phyloP scores from a whole-genome alignment of 2,329 filamentous ascomycete species.

The Stagonosporopsis cucurbitacearum region DNA sequence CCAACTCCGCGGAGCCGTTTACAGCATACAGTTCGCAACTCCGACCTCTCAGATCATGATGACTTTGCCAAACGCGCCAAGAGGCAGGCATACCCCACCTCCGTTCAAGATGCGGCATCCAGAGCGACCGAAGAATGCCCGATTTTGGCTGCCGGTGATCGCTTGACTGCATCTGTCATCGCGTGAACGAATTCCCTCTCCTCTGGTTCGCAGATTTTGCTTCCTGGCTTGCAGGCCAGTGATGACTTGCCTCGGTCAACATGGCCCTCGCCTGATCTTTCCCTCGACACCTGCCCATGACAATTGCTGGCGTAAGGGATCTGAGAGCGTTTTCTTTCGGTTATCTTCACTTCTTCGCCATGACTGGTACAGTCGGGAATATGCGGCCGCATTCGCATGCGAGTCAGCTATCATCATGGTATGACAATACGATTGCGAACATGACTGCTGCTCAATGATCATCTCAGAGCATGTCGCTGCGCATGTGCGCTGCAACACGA shows the following conservation, averaged over 20 bases:
- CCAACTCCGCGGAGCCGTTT: conserved; percentile 9
- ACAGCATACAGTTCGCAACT: conserved; percentile 3
- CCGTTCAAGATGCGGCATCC: conserved; percentile 13
- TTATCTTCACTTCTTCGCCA: conserved; percentile 16
- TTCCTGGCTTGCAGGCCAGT: conserved; percentile 19
- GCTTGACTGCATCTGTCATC: conserved; percentile 28
- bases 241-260: conserved; percentile 23
- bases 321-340: conserved; percentile 14
- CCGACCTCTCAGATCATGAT: conserved; percentile 19
- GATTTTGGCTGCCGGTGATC: conserved; percentile 32
- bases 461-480: not conserved
- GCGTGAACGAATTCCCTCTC: conserved; percentile 17
- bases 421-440: not conserved
- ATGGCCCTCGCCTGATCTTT: conserved; percentile 24
- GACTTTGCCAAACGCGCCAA: conserved; percentile 25
- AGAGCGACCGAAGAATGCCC: conserved; percentile 40
- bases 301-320: conserved; percentile 18
- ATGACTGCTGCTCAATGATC: not conserved
- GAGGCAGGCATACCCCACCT: conserved; percentile 16
- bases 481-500: conserved; percentile 4
- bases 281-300: conserved; percentile 14
- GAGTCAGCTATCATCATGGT: conserved; percentile 11
- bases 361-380: conserved; percentile 13
- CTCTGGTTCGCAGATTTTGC: conserved; percentile 16
- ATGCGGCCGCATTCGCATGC: conserved; percentile 3